These are phyloP conservation scores for Pelargonium cotyledonis DNA, from an alignment of 441 rosid species.

Conservation along the genomic window DNA sequence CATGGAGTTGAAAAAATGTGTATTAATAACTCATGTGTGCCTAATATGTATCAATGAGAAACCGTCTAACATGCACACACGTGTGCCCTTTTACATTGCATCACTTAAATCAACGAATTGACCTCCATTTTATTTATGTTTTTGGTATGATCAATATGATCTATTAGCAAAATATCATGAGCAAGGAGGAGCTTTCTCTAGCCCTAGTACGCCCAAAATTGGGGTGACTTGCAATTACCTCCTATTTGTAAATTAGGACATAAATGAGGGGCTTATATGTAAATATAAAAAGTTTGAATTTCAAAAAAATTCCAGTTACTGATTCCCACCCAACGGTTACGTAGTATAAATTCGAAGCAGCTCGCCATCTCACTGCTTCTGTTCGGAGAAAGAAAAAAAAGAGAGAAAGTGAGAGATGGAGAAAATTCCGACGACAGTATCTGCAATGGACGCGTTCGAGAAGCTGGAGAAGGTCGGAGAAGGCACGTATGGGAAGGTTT, in stretches of 20 bases:
- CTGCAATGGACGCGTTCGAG: slow-evolving; percentile 91
- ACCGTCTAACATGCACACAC: too few species aligned
- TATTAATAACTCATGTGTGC: too few species aligned
- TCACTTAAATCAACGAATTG: too few species aligned
- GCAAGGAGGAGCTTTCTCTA: too few species aligned
- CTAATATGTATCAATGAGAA: too few species aligned
- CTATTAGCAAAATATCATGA: too few species aligned
- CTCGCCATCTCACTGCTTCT: neutral
- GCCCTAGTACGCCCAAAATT: too few species aligned
- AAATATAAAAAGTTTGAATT: slow-evolving; percentile 31
- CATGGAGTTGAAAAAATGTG: too few species aligned
- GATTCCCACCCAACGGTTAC: slow-evolving; percentile 10
- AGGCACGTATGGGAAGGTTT: slow-evolving; percentile 95
- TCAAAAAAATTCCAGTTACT: slow-evolving; percentile 22
- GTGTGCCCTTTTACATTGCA: too few species aligned
- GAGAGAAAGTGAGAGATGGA: slow-evolving; percentile 28
- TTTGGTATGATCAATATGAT: neutral
- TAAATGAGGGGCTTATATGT: neutral
- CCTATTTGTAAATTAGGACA: neutral
- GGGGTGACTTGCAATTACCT: too few species aligned
- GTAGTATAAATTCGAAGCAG: slow-evolving; percentile 7
- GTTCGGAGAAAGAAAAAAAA: too few species aligned
- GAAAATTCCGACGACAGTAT: slow-evolving; percentile 28
- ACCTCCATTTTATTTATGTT: too few species aligned
- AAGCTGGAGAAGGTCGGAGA: slow-evolving; percentile 97